Evolutionary conservation across 2,329 filamentous ascomycete species (phyloP).

Genomic region (Aspergillus arachidicola): DNA sequence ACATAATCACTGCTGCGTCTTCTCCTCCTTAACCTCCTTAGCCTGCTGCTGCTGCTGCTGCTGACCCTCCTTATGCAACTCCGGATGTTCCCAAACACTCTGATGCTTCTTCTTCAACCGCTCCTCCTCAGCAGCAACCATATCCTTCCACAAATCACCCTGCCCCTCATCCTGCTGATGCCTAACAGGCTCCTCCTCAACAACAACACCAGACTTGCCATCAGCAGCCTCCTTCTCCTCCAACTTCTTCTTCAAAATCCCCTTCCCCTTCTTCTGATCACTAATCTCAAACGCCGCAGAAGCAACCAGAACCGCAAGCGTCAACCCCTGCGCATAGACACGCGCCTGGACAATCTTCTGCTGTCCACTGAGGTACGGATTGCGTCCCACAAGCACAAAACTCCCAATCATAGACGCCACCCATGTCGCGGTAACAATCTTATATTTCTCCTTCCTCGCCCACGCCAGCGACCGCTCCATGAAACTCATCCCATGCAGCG

Average conservation of each 20-base stretch:
- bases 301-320: slow-evolving; percentile 79
- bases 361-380: slow-evolving; percentile 69
- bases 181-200: slow-evolving; percentile 81
- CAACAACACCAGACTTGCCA: slow-evolving; percentile 56
- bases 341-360: slow-evolving; percentile 95
- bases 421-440: slow-evolving; percentile 82
- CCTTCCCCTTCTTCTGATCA: slow-evolving; percentile 73
- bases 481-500: slow-evolving; percentile 58
- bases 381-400: slow-evolving; percentile 74
- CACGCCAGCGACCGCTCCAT: slow-evolving; percentile 69
- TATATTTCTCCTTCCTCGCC: slow-evolving; percentile 80
- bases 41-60: not conserved
- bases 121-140: slow-evolving; percentile 52
- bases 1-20: not conserved
- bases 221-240: slow-evolving; percentile 75
- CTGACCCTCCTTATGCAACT: not conserved
- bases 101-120: slow-evolving; percentile 46
- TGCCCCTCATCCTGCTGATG: slow-evolving; percentile 67
- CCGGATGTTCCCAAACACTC: slow-evolving; percentile 36
- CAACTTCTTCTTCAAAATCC: slow-evolving; percentile 54
- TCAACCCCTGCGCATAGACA: slow-evolving; percentile 90
- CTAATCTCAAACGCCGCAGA: slow-evolving; percentile 79
- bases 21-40: not conserved
- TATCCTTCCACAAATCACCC: slow-evolving; percentile 83
- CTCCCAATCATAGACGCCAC: slow-evolving; percentile 76